Evolutionary conservation across 257 asterid genomes (phyloP), one percentile per base, ranked within the genome.

Genomic region (Gardenia jasminoides): DNA sequence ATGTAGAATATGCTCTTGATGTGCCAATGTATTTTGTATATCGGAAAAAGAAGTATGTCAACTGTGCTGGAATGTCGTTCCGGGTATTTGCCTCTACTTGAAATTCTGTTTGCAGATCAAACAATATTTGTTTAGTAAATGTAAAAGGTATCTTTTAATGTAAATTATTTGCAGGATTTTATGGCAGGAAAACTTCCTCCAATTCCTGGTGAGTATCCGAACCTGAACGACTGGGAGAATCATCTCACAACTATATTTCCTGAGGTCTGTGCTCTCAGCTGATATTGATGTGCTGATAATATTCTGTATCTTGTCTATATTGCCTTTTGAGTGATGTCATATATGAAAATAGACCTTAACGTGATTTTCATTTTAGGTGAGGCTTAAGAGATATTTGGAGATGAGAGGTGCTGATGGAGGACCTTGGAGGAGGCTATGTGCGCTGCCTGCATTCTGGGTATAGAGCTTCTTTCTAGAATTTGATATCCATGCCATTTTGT

Each of bases 371-470:
- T 80, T 82, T 66, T 91, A 96, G 99, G 99, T 96, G 54, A 90
- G 99, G 89, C 98, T 96, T 68, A 96, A 93, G 89, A 80, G 99
- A 76, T 93, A 96, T 88, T 85, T 96, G 90, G 98, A 93, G 90
- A 96, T 93, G 99, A 85, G 99, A 74, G 99, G 99, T 79, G 99
- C 98, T 78, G 98, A 96, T 81, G 99, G 99, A 71, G 99, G 98
- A 82, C 98, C 99, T 77, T 96, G 97, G 98, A 91, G 99, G 85
- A 88, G 97, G 85, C 89, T 93, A 50, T 93, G 99, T 39, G 99
- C 99, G 4, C 84, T 96, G 74, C 99, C 99, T 86, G 98, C 99
- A 58, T 90, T 96, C 76, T 96, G 98, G 99, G 99, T 96, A 82
- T 61, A 62, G 33, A 59, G 43, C n/a, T 52, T 54, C 16, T 79